Percentiles rank a stretch among this genome's conserved stretches.
Conservation (phyloP, 768 basidiomycete species). For the Clavulina sp. region DNA sequence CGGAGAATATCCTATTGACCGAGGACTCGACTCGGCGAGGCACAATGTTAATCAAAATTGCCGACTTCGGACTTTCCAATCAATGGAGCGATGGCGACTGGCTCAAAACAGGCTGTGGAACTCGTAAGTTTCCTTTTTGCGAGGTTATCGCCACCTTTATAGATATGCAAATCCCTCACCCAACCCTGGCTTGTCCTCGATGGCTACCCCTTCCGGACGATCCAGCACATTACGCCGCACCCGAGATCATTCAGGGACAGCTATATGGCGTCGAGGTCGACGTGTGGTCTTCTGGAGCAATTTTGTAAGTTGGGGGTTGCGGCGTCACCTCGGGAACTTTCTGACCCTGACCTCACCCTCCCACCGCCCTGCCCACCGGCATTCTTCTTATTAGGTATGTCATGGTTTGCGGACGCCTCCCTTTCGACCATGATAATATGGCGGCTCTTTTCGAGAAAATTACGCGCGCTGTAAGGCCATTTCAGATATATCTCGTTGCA, state of each 20-base stretch:
- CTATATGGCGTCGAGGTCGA: constrained; percentile 97
- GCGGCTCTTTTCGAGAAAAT: constrained; percentile 88
- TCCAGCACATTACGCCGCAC: constrained; percentile 98
- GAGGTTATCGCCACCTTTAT: too few species aligned
- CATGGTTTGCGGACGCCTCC: constrained; percentile 86
- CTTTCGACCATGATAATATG: constrained; percentile 96
- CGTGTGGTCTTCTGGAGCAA: constrained; percentile 96
- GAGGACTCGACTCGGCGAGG: too few species aligned
- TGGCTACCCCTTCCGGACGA: too few species aligned
- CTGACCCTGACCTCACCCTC: too few species aligned
- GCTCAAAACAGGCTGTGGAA: constrained; percentile 41
- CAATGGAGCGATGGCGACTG: constrained; percentile 1
- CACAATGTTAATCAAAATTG: constrained; percentile 76
- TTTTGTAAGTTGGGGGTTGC: constrained; percentile 93
- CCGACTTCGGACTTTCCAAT: constrained; percentile 59
- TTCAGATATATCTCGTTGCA: background rate
- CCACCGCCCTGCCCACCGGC: too few species aligned
- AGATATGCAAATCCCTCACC: too few species aligned
- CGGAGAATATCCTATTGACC: constrained; percentile 68
- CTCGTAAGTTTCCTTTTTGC: constrained; percentile 24
- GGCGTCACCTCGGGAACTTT: too few species aligned
- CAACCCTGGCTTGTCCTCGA: constrained; percentile 15
- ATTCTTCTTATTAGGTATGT: too few species aligned
- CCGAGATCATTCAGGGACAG: constrained; percentile 90
- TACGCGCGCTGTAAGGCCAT: constrained; percentile 29